Base-by-base conservation (phyloP, 768 basidiomycete genomes). In the Xerocomellus dryophilus region DNA sequence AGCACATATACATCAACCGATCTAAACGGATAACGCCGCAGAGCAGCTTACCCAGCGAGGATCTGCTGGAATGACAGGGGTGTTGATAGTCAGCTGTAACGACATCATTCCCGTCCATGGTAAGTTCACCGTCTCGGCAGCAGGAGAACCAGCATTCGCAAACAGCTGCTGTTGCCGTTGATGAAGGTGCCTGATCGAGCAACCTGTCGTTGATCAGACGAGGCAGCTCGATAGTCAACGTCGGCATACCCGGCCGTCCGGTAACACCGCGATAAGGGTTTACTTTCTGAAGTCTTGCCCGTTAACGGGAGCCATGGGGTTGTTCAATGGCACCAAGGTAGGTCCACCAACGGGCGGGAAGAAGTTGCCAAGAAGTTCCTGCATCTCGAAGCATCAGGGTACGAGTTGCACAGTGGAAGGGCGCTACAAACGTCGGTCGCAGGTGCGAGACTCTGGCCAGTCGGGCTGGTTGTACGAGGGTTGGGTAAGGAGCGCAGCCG, bases 181-280 rank as follows among this genome's bases (percentile, higher is more conserved):
- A 66, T 61, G 23, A 66, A 68, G 18, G 64, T 53, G 5, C 66
- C 66, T 4, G 44, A 43, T 38, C 64, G 64, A 10, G 56, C 11
- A 12, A 66, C 27, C 52, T 68, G 64, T 31, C 3, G n/a, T 21
- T 25, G 6, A 20, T 60, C 31, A 47, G 14, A 44, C 29, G 6
- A 17, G 17, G 17, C 3, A 2, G 9, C 11, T 39, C 8, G 8
- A 34, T 10, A 20, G 9, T 27, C 11, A n/a, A 18, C 3, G 15
- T 15, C 2, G 10, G 43, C 61, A 15, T 41, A 66, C 65, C 66
- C 5, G 66, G 64, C 25, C 68, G 66, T 32, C 67, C 67, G 18
- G 66, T 57, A 29, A 66, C 66, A 21, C 46, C 57, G 6, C 66
- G 66, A 31, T 68, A 66, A 27, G 68, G 53, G 42, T 66, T 68